Base-by-base conservation (phyloP, 1,139 yeast species). In the Suzukiozyma palmioleophila region DNA sequence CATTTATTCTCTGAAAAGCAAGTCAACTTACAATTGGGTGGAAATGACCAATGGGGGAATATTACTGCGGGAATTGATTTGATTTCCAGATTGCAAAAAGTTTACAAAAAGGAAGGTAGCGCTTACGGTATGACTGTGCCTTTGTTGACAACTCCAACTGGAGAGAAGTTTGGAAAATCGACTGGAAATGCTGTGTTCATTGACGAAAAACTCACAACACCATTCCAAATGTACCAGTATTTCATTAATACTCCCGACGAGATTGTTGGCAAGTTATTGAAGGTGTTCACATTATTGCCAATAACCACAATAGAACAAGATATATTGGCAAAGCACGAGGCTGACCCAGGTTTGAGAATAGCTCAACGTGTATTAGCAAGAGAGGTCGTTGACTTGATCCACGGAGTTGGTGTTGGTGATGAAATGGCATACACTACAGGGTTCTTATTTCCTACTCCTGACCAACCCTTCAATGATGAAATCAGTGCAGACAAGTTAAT, bases 1-100 rank as follows among this genome's bases (percentile, higher is more conserved):
- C 89, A 90, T 54, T 66, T 94, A 47, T 80, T 79, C 63, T 72
- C 73, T 34, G 58, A 74, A 12, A 66, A 77, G 30, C 64, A 69
- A 3, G 94, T 92, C 33, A 69, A 74, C 37, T 61, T 89, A 27
- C 97, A 92, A 62, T 79, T 94, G 21, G 99, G 99, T 12, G 99
- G 99, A 8, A 89, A 85, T 56, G 98, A 92, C 57, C 99, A 92
- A 61, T 92, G 97, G 92, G 99, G 99, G 1, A 92, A 92, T 53
- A 94, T 94, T 46, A 88, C 95, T 5, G 97, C 97, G 0, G 99
- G 99, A 0, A 77, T 87, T 37, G 98, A 92, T 54, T 69, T 94
- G 43, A 88, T 92, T 33, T 72, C 84, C 1, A 68, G 96, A 47
- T 60, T 87, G 39, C 69, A 62, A 36, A 61, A 60, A 33, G 37